phyloP scores from a whole-genome alignment of 805 yeast species.

The Komagataella kurtzmanii region DNA sequence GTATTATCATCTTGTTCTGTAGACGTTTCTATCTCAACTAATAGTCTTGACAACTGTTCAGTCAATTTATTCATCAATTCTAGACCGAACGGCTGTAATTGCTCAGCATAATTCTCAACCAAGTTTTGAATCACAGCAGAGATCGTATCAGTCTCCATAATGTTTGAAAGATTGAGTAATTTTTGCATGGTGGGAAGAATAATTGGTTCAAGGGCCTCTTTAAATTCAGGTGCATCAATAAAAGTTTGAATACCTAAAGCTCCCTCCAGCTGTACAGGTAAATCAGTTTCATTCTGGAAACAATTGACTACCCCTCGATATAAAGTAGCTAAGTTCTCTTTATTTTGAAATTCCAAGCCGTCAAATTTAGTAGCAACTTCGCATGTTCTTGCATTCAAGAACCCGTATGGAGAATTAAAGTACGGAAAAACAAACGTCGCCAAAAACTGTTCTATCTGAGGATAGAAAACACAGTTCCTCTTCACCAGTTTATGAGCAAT shows the following conservation, averaged over 20 bases:
- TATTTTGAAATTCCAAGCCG: conserved; percentile 35
- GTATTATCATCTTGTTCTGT: conserved; percentile 27
- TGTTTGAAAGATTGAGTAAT: conserved; percentile 59
- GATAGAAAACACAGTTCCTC: conserved; percentile 40
- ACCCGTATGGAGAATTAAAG: conserved; percentile 45
- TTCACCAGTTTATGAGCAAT: conserved; percentile 45
- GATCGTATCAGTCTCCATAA: conserved; percentile 76
- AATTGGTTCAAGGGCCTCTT: conserved; percentile 50
- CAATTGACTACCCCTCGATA: conserved; percentile 33
- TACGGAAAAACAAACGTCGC: conserved; percentile 57
- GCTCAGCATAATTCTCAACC: conserved; percentile 78
- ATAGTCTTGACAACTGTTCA: conserved; percentile 63
- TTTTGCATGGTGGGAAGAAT: conserved; percentile 77
- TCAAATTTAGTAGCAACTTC: conserved; percentile 56
- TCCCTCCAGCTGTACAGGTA: conserved; percentile 74
- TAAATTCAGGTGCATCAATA: conserved; percentile 49
- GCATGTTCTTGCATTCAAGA: conserved; percentile 65
- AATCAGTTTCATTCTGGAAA: conserved; percentile 33
- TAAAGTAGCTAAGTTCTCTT: conserved; percentile 20
- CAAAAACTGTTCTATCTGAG: conserved; percentile 61
- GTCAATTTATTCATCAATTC: conserved; percentile 46
- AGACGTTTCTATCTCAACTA: conserved; percentile 58
- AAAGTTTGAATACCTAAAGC: conserved; percentile 79
- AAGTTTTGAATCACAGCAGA: conserved; percentile 92
- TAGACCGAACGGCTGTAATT: conserved; percentile 83